Evolutionary conservation across 352 stramenopile genomes (phyloP).

Genomic region (Pythium grandisporangium): DNA sequence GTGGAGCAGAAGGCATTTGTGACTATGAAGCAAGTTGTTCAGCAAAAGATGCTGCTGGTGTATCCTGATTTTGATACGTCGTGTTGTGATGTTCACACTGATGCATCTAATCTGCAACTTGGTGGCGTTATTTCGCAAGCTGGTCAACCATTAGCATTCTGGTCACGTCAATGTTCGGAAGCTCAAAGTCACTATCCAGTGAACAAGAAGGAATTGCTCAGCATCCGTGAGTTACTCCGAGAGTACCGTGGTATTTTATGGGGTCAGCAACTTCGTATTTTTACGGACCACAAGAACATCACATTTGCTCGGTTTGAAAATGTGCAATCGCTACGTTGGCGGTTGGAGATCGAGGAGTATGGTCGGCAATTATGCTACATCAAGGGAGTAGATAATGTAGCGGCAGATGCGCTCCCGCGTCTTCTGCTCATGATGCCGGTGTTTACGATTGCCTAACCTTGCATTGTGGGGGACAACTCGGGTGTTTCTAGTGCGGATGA

Average conservation of each 20-base stretch:
- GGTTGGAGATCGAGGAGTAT: conserved; percentile 4
- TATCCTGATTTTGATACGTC: conserved; percentile 16
- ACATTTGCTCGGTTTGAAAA: neutral
- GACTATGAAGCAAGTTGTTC: neutral
- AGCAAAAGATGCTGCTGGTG: conserved; percentile 7
- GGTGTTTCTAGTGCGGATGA: neutral
- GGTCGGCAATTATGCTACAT: conserved; percentile 1
- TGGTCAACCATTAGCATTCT: conserved; percentile 6
- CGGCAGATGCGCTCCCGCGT: conserved; percentile 1
- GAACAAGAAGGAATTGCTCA: conserved; percentile 25
- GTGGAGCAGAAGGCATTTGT: conserved; percentile 10
- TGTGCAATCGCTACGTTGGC: neutral
- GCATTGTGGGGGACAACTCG: neutral
- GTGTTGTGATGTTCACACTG: conserved; percentile 20
- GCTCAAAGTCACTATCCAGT: conserved; percentile 16
- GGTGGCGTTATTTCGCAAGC: conserved; percentile 20
- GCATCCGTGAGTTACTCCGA: conserved; percentile 17
- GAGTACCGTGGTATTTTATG: conserved; percentile 13
- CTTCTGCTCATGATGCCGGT: neutral
- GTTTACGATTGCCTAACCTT: neutral
- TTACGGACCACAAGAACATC: conserved; percentile 23
- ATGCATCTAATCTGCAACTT: conserved; percentile 23
- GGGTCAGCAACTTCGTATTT: conserved; percentile 9
- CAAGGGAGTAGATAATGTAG: conserved; percentile 1
- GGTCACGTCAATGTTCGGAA: conserved; percentile 11